Conservation (phyloP, 257 asterid species). For the Jaltomata sinuosa region DNA sequence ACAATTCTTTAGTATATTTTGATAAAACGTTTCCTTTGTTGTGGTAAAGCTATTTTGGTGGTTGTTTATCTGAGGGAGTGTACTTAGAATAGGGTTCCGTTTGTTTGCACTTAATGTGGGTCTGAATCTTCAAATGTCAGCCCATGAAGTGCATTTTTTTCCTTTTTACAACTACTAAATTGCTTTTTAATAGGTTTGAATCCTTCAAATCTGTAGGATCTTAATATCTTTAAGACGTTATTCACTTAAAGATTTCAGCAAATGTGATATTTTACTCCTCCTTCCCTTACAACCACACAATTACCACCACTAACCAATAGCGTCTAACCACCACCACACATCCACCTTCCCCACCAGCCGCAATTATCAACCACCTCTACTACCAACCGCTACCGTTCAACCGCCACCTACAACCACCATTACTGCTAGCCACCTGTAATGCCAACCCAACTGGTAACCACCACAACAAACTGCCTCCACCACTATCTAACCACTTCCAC, state of each 20-base stretch:
- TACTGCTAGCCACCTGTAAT: neutral
- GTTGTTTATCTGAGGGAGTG: neutral
- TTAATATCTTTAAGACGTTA: neutral
- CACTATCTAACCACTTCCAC: neutral
- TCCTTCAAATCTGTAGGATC: neutral
- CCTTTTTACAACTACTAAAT: neutral
- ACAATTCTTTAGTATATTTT: neutral
- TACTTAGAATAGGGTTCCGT: neutral
- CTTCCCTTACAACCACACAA: neutral
- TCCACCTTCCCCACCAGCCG: neutral
- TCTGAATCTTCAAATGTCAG: neutral
- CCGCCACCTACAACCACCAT: neutral
- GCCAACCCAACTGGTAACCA: neutral
- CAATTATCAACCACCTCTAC: neutral
- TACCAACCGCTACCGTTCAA: neutral
- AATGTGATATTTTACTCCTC: neutral
- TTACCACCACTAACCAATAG: neutral
- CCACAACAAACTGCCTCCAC: neutral
- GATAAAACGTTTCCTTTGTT: neutral
- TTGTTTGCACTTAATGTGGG: neutral
- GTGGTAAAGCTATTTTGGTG: neutral
- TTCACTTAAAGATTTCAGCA: neutral
- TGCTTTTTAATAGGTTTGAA: neutral
- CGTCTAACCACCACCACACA: neutral
- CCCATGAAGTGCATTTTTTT: neutral